Evolutionary conservation across 2,329 filamentous ascomycete species (phyloP), one percentile per base, ranked within the genome.

Genomic region (Xylariaceae sp.): DNA sequence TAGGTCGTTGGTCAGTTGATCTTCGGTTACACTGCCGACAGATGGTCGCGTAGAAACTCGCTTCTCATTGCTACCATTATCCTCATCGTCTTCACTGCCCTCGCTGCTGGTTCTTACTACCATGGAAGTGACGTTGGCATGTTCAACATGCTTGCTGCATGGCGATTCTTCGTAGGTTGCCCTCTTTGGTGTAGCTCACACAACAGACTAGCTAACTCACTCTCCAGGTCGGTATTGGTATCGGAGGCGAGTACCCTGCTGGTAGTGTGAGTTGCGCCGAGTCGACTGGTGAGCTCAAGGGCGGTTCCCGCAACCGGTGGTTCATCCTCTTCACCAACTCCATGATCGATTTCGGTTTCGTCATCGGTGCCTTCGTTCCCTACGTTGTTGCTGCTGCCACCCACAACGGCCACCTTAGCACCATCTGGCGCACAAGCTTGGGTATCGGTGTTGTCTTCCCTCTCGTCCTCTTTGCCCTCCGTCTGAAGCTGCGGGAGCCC

Each of bases 261-360:
- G 92, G 92, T 2, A 90, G 85, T 60, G 92, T 97, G 0, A 89
- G 88, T 1, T 89, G 86, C 56, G 90, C 92, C 2, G 92, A 97
- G 74, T 88, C 88, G 3, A 92, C 88, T 0, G 89, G 90, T 18
- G 90, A 95, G 71, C 78, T 97, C 60, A 90, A 91, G 73, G 73
- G 76, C 13, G 92, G 92, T 9, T 88, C 88, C 13, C 81, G 92
- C n/a, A 93, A 97, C 71, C 81, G 88, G 45, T 96, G 91, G 90
- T 97, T 92, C 71, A 90, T 93, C 67, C 80, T 96, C 64, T 95
- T 94, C 73, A 96, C 90, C 51, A 95, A 95, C 73, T 85, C 88
- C 23, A 89, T 92, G 79, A 95, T 96, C 61, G 90, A 95, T 70
- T 83, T 75, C 69, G 92, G 90, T 0, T 96, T 95, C 65, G 88